Conservation (phyloP, 176 grass and related monocot species). For the Tuctoria greenei region DNA sequence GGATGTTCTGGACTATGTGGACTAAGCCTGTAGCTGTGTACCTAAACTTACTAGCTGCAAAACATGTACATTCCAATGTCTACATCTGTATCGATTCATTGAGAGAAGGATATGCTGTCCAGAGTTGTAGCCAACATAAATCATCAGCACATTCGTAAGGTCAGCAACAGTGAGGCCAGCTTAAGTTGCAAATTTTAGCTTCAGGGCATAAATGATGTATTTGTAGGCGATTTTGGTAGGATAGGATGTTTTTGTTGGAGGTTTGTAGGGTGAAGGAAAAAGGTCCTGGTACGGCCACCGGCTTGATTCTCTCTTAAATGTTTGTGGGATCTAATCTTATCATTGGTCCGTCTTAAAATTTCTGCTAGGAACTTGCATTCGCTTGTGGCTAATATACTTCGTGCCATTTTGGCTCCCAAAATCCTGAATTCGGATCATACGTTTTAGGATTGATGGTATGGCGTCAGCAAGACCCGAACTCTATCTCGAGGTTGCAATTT, state of each 20-base stretch:
- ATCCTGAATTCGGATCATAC: too few relatives aligned
- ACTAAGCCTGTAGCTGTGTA: conserved; percentile 28
- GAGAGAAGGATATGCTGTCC: conserved; percentile 14
- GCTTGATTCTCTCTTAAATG: not conserved
- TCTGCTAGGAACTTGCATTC: not conserved
- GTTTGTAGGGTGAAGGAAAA: conserved; percentile 14
- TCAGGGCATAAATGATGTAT: conserved; percentile 30
- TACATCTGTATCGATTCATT: conserved; percentile 25
- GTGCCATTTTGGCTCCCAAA: not conserved
- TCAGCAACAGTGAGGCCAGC: conserved; percentile 1
- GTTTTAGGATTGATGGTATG: too few relatives aligned
- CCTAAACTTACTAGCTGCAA: not conserved
- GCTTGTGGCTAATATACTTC: not conserved
- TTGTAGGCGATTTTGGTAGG: conserved; percentile 55
- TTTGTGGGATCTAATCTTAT: not conserved
- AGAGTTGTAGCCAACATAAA: conserved; percentile 32
- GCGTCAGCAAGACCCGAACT: too few relatives aligned
- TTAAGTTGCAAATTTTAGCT: conserved; percentile 9
- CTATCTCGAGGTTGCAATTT: too few relatives aligned
- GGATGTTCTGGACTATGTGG: conserved; percentile 40
- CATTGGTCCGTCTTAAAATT: not conserved
- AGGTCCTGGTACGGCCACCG: not conserved
- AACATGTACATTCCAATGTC: conserved; percentile 43
- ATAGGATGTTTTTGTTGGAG: conserved; percentile 2
- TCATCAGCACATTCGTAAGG: conserved; percentile 16